Evolutionary conservation across 345 rosid species (phyloP), one percentile per base, ranked within the genome.

Genomic region (Syzygium oleosum): DNA sequence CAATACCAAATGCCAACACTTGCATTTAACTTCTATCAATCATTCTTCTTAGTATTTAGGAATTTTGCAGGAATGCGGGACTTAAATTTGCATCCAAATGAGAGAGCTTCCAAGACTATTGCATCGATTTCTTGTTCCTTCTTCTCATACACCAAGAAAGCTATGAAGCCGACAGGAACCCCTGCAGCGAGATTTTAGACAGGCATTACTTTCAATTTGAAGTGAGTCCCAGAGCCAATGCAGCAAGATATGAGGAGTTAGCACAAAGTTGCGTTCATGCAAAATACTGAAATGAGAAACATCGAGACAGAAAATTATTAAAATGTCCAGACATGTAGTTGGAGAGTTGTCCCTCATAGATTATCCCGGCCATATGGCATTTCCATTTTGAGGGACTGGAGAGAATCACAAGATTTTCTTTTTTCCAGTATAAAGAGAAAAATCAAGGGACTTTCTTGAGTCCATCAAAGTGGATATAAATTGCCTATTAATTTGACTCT

Each of bases 101-200:
- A 92, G 85, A 93, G 85, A 49, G 91, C 89, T 54, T 92, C 92
- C 88, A 87, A 85, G 51, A 94, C 41, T 85, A 91, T 58, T 13
- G 91, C 89, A 88, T 96, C 97, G 22, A 95, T 93, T 90, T 95
- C 96, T 87, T 91, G 91, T 90, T 96, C 99, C 51, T 92, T 92
- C 61, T 89, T 95, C 88, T 96, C 99, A 56, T 95, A 95, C 68
- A 93, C 55, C 38, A 52, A 85, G 90, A 96, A 95, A 52, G 88
- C 93, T 86, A 88, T 38, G 89, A 96, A 96, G 43, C 92, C 90
- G 86, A 94, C 52, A 51, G 96, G 96, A 91, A 96, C 85, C 87
- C 95, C 99, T 95, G 95, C 90, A 90, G 55, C 14, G 68, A 86
- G 51, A 58, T 84, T 49, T 25, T 29, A 41, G 87, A 17, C 43